Evolutionary conservation across 345 rosid genomes (phyloP).

Genomic region (Hibiscus tridactylites): DNA sequence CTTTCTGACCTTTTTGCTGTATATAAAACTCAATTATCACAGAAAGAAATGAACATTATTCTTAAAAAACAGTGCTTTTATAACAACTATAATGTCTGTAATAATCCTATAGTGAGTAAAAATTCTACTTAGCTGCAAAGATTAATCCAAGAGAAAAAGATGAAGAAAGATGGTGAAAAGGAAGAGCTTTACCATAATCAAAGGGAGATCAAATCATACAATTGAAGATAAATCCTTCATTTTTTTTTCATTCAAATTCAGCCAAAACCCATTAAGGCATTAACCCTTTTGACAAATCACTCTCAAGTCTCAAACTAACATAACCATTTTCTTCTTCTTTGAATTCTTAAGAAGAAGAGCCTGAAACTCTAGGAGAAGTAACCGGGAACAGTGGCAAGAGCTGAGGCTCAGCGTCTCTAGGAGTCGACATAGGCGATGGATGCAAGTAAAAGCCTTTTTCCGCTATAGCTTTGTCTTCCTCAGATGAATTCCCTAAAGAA

Average conservation of each 20-base stretch:
- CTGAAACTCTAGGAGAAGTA: slow-evolving; percentile 67
- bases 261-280: slow-evolving; percentile 9
- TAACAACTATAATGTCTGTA: background rate
- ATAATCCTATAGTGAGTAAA: background rate
- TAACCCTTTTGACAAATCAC: slow-evolving; percentile 6
- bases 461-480: slow-evolving; percentile 84
- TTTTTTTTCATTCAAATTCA: slow-evolving; percentile 10
- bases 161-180: background rate
- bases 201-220: slow-evolving; percentile 40
- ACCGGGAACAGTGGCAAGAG: slow-evolving; percentile 81
- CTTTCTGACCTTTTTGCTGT: background rate
- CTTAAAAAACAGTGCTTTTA: background rate
- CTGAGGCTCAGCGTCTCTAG: slow-evolving; percentile 85
- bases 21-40: background rate
- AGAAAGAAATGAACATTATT: background rate
- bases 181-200: slow-evolving; percentile 27
- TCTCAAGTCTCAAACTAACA: slow-evolving; percentile 14
- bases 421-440: slow-evolving; percentile 81
- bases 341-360: slow-evolving; percentile 21
- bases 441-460: slow-evolving; percentile 86
- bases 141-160: background rate
- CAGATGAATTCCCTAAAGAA: slow-evolving; percentile 47
- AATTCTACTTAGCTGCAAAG: background rate
- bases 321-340: no score
- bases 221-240: slow-evolving; percentile 22